Conservation (phyloP, 1,284 basidiomycete genomes). For the Cystobasidiaceae sp. region DNA sequence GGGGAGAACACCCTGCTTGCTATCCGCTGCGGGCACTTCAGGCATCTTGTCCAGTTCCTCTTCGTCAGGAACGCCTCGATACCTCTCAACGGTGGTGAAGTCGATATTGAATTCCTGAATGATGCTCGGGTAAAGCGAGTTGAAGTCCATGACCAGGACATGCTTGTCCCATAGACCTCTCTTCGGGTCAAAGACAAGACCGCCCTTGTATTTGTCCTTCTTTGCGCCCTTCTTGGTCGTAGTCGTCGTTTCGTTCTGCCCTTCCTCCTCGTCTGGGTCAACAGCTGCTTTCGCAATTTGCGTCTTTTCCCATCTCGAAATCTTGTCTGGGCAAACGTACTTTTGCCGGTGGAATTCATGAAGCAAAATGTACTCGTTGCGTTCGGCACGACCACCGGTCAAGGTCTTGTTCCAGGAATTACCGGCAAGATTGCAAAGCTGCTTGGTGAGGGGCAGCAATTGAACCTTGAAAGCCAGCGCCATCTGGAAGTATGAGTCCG, state of each 20-base stretch:
- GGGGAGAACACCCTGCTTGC: conserved; percentile 82
- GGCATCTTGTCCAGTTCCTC: conserved; percentile 78
- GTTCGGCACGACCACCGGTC: conserved; percentile 87
- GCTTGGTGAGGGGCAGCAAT: conserved; percentile 79
- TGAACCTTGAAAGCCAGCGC: conserved; percentile 87
- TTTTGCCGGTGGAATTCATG: conserved; percentile 97
- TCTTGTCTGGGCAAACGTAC: conserved; percentile 93
- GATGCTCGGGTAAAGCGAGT: conserved; percentile 97
- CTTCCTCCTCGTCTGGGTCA: conserved; percentile 60
- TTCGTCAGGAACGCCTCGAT: conserved; percentile 28
- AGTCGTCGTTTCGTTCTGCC: conserved; percentile 41
- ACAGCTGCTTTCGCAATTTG: conserved; percentile 55
- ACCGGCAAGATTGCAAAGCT: conserved; percentile 94
- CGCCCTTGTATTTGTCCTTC: conserved; percentile 96
- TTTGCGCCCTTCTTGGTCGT: conserved; percentile 59
- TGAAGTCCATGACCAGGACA: conserved; percentile 99
- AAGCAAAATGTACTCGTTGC: conserved; percentile 97
- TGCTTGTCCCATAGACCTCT: conserved; percentile 94
- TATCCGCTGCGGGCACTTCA: conserved; percentile 70
- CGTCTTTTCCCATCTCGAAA: conserved; percentile 56
- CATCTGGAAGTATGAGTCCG: conserved; percentile 95
- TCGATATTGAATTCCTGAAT: conserved; percentile 99
- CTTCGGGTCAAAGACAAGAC: conserved; percentile 96
- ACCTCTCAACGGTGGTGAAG: conserved; percentile 86
- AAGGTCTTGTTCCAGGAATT: conserved; percentile 97